phyloP scores from a whole-genome alignment of 73 alveolate genomes.

The Halteria grandinella region DNA sequence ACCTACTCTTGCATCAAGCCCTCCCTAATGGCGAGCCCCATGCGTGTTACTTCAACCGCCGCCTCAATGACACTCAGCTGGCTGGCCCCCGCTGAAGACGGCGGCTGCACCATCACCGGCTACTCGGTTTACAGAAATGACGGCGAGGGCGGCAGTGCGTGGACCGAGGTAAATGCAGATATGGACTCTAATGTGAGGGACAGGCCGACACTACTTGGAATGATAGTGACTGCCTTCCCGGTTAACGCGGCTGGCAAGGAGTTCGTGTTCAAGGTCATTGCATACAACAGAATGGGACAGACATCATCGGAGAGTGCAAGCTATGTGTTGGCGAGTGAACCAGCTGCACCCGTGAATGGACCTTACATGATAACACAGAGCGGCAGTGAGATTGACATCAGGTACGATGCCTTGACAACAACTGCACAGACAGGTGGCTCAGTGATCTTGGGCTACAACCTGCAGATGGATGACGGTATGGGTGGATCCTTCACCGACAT shows the following conservation, averaged over 20 bases:
- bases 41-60: slow-evolving; percentile 45
- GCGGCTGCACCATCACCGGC: slow-evolving; percentile 70
- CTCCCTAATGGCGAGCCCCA: slow-evolving; percentile 45
- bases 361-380: slow-evolving; percentile 18
- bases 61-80: slow-evolving; percentile 26
- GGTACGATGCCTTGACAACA: slow-evolving; percentile 1
- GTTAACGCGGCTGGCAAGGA: slow-evolving; percentile 39
- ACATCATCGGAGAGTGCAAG: slow-evolving; percentile 43
- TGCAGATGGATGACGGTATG: slow-evolving; percentile 47
- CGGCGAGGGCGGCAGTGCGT: slow-evolving; percentile 32
- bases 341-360: slow-evolving; percentile 27
- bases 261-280: slow-evolving; percentile 42
- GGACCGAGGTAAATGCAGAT: slow-evolving; percentile 38
- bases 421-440: slow-evolving; percentile 53
- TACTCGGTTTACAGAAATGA: slow-evolving; percentile 65
- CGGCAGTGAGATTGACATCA: slow-evolving; percentile 5
- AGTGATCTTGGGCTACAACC: slow-evolving; percentile 8
- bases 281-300: slow-evolving; percentile 41
- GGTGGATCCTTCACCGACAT: slow-evolving; percentile 26
- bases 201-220: slow-evolving; percentile 40
- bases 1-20: slow-evolving; percentile 66
- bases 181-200: slow-evolving; percentile 37
- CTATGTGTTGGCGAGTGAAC: slow-evolving; percentile 50
- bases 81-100: slow-evolving; percentile 38
- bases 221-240: slow-evolving; percentile 46